Conservation (phyloP, 2,329 filamentous ascomycete species). For the Blastomyces emzantsi region DNA sequence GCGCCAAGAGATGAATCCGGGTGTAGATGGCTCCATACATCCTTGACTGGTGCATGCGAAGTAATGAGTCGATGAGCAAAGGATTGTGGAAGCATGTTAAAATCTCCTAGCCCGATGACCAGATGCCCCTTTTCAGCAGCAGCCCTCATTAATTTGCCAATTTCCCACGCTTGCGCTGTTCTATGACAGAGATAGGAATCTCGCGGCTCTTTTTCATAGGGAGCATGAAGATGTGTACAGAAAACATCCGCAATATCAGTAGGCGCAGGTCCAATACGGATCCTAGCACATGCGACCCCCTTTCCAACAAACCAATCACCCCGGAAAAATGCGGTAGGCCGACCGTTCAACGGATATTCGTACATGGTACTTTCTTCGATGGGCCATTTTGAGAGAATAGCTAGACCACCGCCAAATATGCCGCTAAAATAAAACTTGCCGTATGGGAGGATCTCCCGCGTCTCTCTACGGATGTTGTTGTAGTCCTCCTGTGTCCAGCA, state of each 20-base stretch:
- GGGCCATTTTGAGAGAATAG: slow-evolving; percentile 83
- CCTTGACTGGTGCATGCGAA: slow-evolving; percentile 64
- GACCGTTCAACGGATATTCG: slow-evolving; percentile 80
- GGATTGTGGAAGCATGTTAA: slow-evolving; percentile 89
- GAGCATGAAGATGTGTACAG: slow-evolving; percentile 84
- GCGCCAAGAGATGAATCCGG: slow-evolving; percentile 75
- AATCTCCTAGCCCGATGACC: slow-evolving; percentile 81
- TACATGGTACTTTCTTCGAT: slow-evolving; percentile 84
- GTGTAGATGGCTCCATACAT: slow-evolving; percentile 77
- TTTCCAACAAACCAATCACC: slow-evolving; percentile 98
- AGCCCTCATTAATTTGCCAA: slow-evolving; percentile 76
- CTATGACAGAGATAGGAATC: slow-evolving; percentile 88
- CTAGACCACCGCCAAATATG: slow-evolving; percentile 80
- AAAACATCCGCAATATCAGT: slow-evolving; percentile 78
- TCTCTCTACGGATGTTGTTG: slow-evolving; percentile 63
- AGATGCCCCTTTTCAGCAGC: slow-evolving; percentile 73
- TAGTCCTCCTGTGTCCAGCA: slow-evolving; percentile 88
- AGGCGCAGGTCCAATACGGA: slow-evolving; percentile 57
- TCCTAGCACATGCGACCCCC: slow-evolving; percentile 74
- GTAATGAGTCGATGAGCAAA: slow-evolving; percentile 77
- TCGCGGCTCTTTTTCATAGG: slow-evolving; percentile 68
- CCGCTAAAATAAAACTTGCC: slow-evolving; percentile 91
- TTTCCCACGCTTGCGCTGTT: slow-evolving; percentile 89
- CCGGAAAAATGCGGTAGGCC: slow-evolving; percentile 85
- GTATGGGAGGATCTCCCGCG: slow-evolving; percentile 66